Base-by-base conservation (phyloP, 2,329 filamentous ascomycete genomes). In the Hypoxylon sp. region DNA sequence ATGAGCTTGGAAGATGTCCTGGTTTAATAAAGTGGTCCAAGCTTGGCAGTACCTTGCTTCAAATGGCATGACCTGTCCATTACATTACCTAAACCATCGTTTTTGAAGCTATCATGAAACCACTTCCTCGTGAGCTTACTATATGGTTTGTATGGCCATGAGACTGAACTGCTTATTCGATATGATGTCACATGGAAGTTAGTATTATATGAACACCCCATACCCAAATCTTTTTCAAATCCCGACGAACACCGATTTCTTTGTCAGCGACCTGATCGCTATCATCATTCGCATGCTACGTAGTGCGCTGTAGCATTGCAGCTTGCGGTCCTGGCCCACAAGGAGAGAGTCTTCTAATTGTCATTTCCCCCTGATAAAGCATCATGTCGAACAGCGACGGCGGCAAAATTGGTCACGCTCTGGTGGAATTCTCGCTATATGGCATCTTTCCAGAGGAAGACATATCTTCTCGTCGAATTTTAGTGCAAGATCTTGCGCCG, bases 401-500 rank as follows among this genome's bases (percentile, higher is more conserved):
- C 36, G 66, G 50, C 56, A 69, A 65, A 19, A 78, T 90, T 59
- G 87, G 87, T 70, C 83, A 86, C 67, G 88, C 89, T 3, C 80
- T 93, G 45, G 86, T 93, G 62, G 82, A 88, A 66, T 92, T 90
- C 73, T 85, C 91, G 59, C 67, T 80, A 2, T 73, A 82, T 58
- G 80, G 82, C 38, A 68, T 75, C 45, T 86, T 86, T 66, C 85
- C 85, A 2, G 81, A 84, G n/a, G 81, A 85, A 55, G 77, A 76
- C 19, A 71, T 83, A n/a, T 83, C 82, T 10, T 79, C 78, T 1
- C 73, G 77, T 17, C 69, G 69, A n/a, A 67, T 84, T 25, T 72
- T 73, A 25, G 71, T 77, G 11, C 71, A 77, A 14, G 75, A 78
- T 63, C 78, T 86, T 1, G 79, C 79, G 14, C 70, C 75, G 25